Evolutionary conservation across 2,329 filamentous ascomycete species (phyloP).

Genomic region (Decorospora gaudefroyi): DNA sequence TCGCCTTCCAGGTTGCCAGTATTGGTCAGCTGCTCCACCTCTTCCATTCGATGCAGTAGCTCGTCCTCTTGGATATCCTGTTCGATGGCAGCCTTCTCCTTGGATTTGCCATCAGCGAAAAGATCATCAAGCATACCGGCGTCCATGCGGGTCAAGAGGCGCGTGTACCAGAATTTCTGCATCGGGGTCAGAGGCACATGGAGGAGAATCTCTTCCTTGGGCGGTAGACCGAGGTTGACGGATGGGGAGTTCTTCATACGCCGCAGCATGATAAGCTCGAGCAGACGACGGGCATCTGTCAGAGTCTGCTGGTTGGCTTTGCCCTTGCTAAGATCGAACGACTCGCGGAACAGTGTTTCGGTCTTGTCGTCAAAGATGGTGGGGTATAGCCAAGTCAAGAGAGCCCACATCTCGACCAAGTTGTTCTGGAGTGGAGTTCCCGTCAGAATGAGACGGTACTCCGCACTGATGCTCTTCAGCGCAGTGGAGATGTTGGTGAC

Average conservation of each 20-base stretch:
- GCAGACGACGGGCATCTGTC: constrained; percentile 56
- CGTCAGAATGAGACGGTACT: constrained; percentile 57
- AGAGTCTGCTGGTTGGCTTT: constrained; percentile 59
- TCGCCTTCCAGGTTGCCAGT: constrained; percentile 23
- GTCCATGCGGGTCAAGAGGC: constrained; percentile 60
- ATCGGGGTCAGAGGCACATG: constrained; percentile 63
- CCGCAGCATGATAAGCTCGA: constrained; percentile 63
- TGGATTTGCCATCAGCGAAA: constrained; percentile 55
- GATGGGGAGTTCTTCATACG: constrained; percentile 61
- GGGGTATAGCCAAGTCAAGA: constrained; percentile 62
- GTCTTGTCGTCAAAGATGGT: constrained; percentile 61
- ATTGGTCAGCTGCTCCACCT: constrained; percentile 36
- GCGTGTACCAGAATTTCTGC: constrained; percentile 63
- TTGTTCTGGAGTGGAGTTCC: constrained; percentile 65
- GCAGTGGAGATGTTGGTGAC: constrained; percentile 51
- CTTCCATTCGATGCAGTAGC: constrained; percentile 42
- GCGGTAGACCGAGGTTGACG: constrained; percentile 60
- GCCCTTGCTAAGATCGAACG: constrained; percentile 61
- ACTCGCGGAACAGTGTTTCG: constrained; percentile 56
- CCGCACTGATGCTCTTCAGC: constrained; percentile 52
- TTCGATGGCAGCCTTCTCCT: constrained; percentile 49
- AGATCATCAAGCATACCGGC: constrained; percentile 58
- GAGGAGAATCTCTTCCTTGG: constrained; percentile 61
- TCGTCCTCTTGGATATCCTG: constrained; percentile 46
- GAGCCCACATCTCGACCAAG: constrained; percentile 61